These are phyloP conservation scores for Raphanus raphanistrum DNA, from an alignment of 345 rosid species.

Conservation along the genomic window DNA sequence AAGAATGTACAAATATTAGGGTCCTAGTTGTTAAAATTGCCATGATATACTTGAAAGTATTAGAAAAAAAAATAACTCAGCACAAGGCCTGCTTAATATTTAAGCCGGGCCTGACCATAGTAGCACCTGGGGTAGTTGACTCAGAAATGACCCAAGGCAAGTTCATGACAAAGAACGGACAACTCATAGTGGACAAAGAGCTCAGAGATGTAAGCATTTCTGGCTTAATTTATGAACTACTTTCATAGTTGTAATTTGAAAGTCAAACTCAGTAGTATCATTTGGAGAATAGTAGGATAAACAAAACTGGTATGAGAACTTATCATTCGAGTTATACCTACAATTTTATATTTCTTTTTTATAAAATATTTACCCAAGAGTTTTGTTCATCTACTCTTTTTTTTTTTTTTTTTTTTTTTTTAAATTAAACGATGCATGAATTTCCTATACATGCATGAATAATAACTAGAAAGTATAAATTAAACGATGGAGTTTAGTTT, in stretches of 20 bases:
- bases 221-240: neutral
- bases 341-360: no score
- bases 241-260: neutral
- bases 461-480: neutral
- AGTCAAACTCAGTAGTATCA: neutral
- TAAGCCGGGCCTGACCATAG: conserved; percentile 38
- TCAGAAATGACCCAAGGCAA: conserved; percentile 49
- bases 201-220: conserved; percentile 46
- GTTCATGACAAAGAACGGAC: conserved; percentile 45
- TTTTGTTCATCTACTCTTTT: neutral
- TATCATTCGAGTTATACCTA: neutral
- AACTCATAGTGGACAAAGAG: conserved; percentile 34
- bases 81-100: no score
- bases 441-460: neutral
- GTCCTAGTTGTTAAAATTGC: no score
- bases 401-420: no score
- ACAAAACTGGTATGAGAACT: neutral
- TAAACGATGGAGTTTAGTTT: neutral
- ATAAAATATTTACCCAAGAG: neutral
- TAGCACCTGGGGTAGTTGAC: conserved; percentile 44
- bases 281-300: neutral
- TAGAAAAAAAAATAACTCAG: no score
- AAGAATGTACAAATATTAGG: no score
- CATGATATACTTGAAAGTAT: no score
- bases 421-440: no score